Percentiles rank a stretch among this genome's conserved stretches.
phyloP scores from a whole-genome alignment of 768 basidiomycete genomes.

The Pholiota molesta region DNA sequence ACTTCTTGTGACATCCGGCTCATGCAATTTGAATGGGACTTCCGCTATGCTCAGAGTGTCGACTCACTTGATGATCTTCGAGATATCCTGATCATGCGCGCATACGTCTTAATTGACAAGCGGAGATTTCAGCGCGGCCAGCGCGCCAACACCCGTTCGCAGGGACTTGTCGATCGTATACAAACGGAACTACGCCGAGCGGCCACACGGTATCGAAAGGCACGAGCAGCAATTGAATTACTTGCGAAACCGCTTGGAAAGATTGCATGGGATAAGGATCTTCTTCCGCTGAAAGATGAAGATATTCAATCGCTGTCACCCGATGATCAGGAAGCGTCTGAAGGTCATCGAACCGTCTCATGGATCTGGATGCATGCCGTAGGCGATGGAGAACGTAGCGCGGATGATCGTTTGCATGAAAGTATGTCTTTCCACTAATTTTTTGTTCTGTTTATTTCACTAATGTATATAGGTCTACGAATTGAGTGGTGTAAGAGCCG shows the following conservation, averaged over 20 bases:
- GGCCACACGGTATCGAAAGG: no score
- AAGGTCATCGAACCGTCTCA: conserved; percentile 5
- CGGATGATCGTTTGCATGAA: neutral
- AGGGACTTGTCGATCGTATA: no score
- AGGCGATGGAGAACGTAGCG: neutral
- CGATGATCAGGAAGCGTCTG: neutral
- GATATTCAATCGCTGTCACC: conserved; percentile 5
- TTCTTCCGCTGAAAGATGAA: conserved; percentile 6
- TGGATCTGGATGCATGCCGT: conserved; percentile 11
- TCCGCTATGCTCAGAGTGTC: conserved; percentile 27
- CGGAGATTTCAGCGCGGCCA: conserved; percentile 24
- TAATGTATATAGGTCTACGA: neutral
- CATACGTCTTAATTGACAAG: conserved; percentile 25
- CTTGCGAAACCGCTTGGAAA: neutral
- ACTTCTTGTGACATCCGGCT: conserved; percentile 3
- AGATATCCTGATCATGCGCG: conserved; percentile 23
- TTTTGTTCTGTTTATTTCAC: neutral
- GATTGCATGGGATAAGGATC: neutral
- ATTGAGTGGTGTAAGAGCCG: conserved; percentile 15
- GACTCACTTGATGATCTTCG: conserved; percentile 26
- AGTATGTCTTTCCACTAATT: conserved; percentile 1
- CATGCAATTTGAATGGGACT: conserved; percentile 21
- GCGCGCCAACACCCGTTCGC: conserved; percentile 22
- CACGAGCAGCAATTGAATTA: no score
- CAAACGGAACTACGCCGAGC: no score